These are phyloP conservation scores for Colletotrichum paranaense DNA, from an alignment of 2,329 filamentous ascomycete genomes.

Conservation along the genomic window DNA sequence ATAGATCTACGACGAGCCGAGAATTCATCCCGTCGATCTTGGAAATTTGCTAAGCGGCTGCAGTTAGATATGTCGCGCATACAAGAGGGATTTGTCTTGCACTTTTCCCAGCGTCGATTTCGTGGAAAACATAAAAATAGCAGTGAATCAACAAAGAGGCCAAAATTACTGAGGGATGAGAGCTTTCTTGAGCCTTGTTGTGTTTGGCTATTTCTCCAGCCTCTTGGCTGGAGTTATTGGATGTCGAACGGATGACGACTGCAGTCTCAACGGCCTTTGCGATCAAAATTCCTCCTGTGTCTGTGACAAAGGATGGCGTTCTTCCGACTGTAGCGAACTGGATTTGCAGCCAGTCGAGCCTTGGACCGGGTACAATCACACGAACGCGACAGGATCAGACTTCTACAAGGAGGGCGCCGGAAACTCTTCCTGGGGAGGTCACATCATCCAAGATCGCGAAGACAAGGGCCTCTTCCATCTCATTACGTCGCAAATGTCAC, in stretches of 20 bases:
- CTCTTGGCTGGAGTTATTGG: background rate
- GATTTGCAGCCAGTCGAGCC: constrained; percentile 54
- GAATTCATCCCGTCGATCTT: background rate
- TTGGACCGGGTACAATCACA: constrained; percentile 58
- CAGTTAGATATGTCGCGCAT: background rate
- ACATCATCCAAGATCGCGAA: constrained; percentile 54
- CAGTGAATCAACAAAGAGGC: too few relatives aligned
- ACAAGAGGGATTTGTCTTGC: background rate
- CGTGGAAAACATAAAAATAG: too few relatives aligned
- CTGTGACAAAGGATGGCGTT: constrained; percentile 57
- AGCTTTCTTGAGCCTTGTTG: background rate
- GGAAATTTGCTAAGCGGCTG: background rate
- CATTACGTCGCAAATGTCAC: constrained; percentile 55
- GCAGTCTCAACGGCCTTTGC: constrained; percentile 46
- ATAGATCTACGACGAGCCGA: background rate
- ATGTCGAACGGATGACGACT: constrained; percentile 42
- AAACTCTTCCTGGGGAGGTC: constrained; percentile 60
- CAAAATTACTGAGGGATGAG: too few relatives aligned
- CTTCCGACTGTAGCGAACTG: constrained; percentile 54
- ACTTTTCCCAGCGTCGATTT: too few relatives aligned
- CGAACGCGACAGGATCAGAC: constrained; percentile 37
- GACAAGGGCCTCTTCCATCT: constrained; percentile 55
- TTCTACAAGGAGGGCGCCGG: constrained; percentile 39
- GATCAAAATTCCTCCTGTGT: constrained; percentile 30
- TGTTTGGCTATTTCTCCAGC: background rate